These are phyloP conservation scores for Cutaneotrichosporon daszewskae DNA, from an alignment of 1,284 basidiomycete genomes.

Conservation along the genomic window DNA sequence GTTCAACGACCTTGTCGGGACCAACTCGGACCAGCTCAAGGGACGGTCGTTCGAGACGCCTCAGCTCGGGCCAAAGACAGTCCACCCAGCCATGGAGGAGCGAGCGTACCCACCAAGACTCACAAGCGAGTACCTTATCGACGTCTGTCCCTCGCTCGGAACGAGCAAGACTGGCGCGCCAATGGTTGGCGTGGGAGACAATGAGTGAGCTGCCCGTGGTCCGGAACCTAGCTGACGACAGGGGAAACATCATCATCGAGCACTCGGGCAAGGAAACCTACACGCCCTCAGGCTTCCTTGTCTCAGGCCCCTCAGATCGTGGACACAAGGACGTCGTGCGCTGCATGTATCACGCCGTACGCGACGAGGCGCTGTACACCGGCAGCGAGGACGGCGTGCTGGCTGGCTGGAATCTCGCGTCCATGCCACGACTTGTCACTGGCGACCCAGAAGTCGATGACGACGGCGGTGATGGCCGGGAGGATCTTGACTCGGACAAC, in stretches of 20 bases:
- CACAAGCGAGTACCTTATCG: constrained; percentile 41
- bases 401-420: constrained; percentile 43
- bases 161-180: constrained; percentile 31
- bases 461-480: constrained; percentile 33
- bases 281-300: constrained; percentile 39
- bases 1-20: constrained; percentile 28
- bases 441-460: constrained; percentile 43
- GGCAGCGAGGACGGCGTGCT: constrained; percentile 48
- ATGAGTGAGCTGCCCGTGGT: constrained; percentile 29
- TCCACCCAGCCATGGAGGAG: constrained; percentile 32
- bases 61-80: constrained; percentile 17
- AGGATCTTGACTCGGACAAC: constrained; percentile 28
- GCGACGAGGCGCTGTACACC: constrained; percentile 45
- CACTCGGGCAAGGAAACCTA: constrained; percentile 28
- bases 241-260: constrained; percentile 44
- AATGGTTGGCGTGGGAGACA: constrained; percentile 38
- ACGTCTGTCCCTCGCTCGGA: constrained; percentile 42
- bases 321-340: constrained; percentile 48
- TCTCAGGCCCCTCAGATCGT: constrained; percentile 29
- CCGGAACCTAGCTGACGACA: constrained; percentile 14
- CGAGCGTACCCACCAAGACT: constrained; percentile 23
- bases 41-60: constrained; percentile 27
- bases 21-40: constrained; percentile 31
- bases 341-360: constrained; percentile 40
- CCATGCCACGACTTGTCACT: constrained; percentile 26